Evolutionary conservation across 1,139 yeast genomes (phyloP).

Genomic region (Debaryomyces subglobosus): DNA sequence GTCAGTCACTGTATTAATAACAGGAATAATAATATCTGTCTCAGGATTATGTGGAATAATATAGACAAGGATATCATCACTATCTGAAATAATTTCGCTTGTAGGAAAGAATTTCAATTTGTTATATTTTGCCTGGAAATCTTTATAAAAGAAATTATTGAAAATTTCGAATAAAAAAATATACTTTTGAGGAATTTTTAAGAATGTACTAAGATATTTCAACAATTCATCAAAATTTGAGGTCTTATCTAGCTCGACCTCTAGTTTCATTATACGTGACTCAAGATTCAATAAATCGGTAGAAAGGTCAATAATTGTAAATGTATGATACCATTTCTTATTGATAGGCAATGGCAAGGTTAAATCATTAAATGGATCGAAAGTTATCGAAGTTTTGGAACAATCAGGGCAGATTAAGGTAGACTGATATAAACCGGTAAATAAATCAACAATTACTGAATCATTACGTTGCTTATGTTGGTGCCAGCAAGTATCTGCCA

Average conservation of each 20-base stretch:
- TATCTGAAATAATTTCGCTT: conserved; percentile 64
- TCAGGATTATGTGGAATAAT: conserved; percentile 55
- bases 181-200: conserved; percentile 44
- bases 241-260: conserved; percentile 71
- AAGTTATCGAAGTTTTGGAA: conserved; percentile 78
- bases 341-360: conserved; percentile 87
- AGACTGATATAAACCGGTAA: conserved; percentile 89
- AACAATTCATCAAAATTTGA: conserved; percentile 70
- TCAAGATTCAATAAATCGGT: conserved; percentile 40
- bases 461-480: conserved; percentile 82
- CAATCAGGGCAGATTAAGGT: conserved; percentile 89
- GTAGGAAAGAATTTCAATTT: conserved; percentile 65
- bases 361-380: conserved; percentile 91
- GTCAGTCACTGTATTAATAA: conserved; percentile 56
- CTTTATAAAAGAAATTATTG: conserved; percentile 67
- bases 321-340: conserved; percentile 70
- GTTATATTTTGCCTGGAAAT: conserved; percentile 66
- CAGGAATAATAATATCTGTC: conserved; percentile 65
- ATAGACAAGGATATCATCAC: conserved; percentile 71
- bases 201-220: conserved; percentile 56
- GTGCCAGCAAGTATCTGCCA: conserved; percentile 82
- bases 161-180: conserved; percentile 74
- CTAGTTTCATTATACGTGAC: conserved; percentile 42
- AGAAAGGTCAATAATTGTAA: conserved; percentile 62
- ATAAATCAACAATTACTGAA: conserved; percentile 80